Evolutionary conservation across 2,329 filamentous ascomycete genomes (phyloP).

Genomic region (Emmonsiellopsis sp.): DNA sequence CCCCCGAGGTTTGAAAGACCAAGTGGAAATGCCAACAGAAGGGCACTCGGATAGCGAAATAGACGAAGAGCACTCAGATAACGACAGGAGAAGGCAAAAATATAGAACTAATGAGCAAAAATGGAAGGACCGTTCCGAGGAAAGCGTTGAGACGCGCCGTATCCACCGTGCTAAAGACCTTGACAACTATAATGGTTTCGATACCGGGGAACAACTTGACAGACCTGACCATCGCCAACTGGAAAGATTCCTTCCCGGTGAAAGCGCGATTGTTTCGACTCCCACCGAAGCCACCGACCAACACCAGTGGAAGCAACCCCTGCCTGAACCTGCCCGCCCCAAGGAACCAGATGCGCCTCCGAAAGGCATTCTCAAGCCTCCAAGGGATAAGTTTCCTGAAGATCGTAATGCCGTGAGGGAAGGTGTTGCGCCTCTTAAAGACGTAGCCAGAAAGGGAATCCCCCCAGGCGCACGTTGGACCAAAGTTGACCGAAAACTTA

Average conservation of each 20-base stretch:
- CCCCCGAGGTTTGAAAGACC: not conserved
- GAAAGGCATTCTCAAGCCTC: constrained; percentile 78
- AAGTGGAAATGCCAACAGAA: not conserved
- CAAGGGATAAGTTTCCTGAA: constrained; percentile 76
- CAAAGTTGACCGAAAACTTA: constrained; percentile 77
- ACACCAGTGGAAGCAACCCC: constrained; percentile 19
- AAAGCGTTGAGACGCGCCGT: not conserved
- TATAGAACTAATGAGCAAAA: not conserved
- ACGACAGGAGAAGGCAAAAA: not conserved
- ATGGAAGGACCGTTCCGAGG: not conserved
- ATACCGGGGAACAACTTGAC: not conserved
- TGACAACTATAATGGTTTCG: not conserved
- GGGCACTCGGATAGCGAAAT: not conserved
- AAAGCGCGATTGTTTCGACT: constrained; percentile 15
- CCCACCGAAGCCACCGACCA: constrained; percentile 12
- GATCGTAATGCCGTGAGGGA: constrained; percentile 75
- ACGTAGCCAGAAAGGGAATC: constrained; percentile 67
- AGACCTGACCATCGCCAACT: constrained; percentile 15
- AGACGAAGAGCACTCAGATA: constrained; percentile 6
- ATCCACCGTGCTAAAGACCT: not conserved
- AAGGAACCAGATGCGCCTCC: constrained; percentile 57
- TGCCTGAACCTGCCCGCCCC: constrained; percentile 17
- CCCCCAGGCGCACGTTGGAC: constrained; percentile 81
- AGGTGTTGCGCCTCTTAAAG: constrained; percentile 88
- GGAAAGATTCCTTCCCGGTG: constrained; percentile 9